Percentiles rank a stretch among this genome's conserved stretches.
Evolutionary conservation across 306 rosid genomes (phyloP).

Genomic region (Ceratonia siliqua): DNA sequence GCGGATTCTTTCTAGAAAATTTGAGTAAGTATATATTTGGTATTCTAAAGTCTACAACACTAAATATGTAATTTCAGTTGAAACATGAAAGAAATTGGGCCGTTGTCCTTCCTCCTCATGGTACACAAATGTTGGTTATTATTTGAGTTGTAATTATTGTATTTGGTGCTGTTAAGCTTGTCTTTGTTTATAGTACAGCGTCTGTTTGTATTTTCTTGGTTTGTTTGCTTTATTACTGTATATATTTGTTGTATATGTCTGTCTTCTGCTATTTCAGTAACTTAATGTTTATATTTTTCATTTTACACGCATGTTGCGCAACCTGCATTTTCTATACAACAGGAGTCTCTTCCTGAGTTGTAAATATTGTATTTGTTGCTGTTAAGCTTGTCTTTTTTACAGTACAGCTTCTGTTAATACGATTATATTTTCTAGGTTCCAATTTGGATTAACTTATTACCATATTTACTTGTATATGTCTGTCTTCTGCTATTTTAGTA

Average conservation of each 20-base stretch:
- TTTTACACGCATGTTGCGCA: no score
- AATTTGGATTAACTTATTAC: background rate
- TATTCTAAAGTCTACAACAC: background rate
- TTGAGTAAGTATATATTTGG: conserved; percentile 65
- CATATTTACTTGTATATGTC: background rate
- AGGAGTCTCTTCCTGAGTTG: background rate
- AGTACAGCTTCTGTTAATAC: background rate
- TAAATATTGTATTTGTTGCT: background rate
- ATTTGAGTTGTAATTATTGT: no score
- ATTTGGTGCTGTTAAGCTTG: no score
- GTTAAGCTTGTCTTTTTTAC: background rate
- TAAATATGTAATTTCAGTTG: background rate
- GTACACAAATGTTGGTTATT: background rate
- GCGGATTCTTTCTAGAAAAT: conserved; percentile 95
- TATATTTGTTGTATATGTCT: no score
- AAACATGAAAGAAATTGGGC: background rate
- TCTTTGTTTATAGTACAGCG: no score
- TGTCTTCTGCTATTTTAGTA: background rate
- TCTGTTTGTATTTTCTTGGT: no score
- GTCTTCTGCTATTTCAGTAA: no score
- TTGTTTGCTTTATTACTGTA: no score
- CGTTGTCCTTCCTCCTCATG: background rate
- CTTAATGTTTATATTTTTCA: background rate
- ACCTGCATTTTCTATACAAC: background rate
- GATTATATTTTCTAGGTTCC: background rate